Evolutionary conservation across 2,329 filamentous ascomycete species (phyloP).

Genomic region (Stachybotrys chartarum): DNA sequence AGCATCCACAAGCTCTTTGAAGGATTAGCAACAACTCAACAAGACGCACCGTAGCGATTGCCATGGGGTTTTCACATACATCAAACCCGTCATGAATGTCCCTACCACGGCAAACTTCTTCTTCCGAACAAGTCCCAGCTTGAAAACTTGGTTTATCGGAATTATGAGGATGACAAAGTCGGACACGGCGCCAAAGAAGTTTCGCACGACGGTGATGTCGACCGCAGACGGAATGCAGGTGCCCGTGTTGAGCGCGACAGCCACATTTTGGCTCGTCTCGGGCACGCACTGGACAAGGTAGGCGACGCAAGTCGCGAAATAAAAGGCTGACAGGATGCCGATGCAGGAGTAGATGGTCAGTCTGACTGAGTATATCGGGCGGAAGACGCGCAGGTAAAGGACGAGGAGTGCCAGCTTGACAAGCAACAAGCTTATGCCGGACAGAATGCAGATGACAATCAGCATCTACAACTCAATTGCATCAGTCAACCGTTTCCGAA

Average conservation of each 20-base stretch:
- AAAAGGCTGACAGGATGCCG: not conserved
- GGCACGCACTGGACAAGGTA: not conserved
- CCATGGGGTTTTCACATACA: not conserved
- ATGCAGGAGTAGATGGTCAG: not conserved
- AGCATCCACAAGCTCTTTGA: not conserved
- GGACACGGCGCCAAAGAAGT: not conserved
- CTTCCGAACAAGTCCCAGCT: not conserved
- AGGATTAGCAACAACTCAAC: not conserved
- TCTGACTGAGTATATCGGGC: not conserved
- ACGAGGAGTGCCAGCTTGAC: not conserved
- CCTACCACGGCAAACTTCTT: not conserved
- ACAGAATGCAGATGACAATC: not conserved
- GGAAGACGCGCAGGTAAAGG: not conserved
- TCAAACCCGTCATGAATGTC: not conserved
- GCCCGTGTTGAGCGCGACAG: not conserved
- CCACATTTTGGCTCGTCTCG: not conserved
- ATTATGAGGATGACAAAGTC: not conserved
- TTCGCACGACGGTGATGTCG: not conserved
- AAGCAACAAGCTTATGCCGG: not conserved
- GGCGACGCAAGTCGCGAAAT: not conserved
- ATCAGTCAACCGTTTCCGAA: not conserved
- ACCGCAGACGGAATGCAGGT: not conserved
- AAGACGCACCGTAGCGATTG: not conserved
- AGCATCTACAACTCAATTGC: not conserved
- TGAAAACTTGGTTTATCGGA: not conserved